Conservation (phyloP, 2,329 filamentous ascomycete genomes). For the Talaromyces sp. region DNA sequence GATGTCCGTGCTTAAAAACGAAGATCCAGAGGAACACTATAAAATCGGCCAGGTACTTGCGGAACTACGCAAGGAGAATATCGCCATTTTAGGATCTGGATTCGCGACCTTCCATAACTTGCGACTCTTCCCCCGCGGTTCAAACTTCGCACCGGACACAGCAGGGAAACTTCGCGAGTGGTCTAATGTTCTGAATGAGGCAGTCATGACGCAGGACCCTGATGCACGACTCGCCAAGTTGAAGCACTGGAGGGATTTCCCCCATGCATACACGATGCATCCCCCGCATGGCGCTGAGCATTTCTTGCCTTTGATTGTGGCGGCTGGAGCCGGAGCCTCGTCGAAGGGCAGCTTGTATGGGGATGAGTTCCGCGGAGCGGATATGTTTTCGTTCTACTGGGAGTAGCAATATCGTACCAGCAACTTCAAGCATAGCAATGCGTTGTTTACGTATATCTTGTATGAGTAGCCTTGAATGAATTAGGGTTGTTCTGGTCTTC, state of each 20-base stretch:
- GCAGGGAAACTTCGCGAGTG: slow-evolving; percentile 11
- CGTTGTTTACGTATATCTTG: not conserved
- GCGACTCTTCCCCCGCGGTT: slow-evolving; percentile 10
- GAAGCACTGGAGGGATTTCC: slow-evolving; percentile 16
- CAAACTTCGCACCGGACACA: not conserved
- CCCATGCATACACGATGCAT: slow-evolving; percentile 15
- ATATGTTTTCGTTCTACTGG: slow-evolving; percentile 18
- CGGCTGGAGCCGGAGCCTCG: slow-evolving; percentile 11
- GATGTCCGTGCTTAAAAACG: slow-evolving; percentile 17
- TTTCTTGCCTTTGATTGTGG: slow-evolving; percentile 17
- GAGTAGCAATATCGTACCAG: not conserved
- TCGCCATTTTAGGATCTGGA: slow-evolving; percentile 16
- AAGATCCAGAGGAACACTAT: slow-evolving; percentile 15
- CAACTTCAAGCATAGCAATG: not conserved
- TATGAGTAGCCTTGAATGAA: no score
- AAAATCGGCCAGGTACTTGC: slow-evolving; percentile 15
- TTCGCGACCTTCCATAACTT: slow-evolving; percentile 17
- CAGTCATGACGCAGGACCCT: slow-evolving; percentile 12
- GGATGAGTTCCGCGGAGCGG: slow-evolving; percentile 4
- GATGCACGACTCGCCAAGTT: slow-evolving; percentile 13
- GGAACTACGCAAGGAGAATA: slow-evolving; percentile 16
- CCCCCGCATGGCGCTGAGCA: slow-evolving; percentile 15
- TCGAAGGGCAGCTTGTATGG: slow-evolving; percentile 13
- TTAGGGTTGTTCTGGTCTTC: not conserved
- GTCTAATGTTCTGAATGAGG: slow-evolving; percentile 13